phyloP scores from a whole-genome alignment of 108 stramenopile species.

The Cyclotella baltica region DNA sequence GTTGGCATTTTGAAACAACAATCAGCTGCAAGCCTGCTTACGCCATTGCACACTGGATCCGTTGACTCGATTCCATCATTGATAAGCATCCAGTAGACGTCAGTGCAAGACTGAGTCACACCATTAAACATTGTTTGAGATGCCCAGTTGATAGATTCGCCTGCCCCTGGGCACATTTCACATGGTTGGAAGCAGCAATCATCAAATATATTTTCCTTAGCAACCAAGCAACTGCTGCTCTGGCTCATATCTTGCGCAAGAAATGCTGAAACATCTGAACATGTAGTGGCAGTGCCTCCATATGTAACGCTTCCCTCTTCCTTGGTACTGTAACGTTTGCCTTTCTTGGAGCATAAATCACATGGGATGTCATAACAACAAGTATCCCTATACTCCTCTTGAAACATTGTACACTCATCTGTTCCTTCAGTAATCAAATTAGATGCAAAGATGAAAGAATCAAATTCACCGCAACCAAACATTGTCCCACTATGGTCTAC shows the following conservation, averaged over 20 bases:
- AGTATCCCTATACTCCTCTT: constrained; percentile 38
- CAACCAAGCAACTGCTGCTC: constrained; percentile 48
- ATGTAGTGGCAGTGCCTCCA: constrained; percentile 37
- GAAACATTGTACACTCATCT: constrained; percentile 38
- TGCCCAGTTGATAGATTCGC: constrained; percentile 50
- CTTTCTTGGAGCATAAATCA: constrained; percentile 44
- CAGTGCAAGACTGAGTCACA: constrained; percentile 49
- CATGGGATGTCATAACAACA: constrained; percentile 56
- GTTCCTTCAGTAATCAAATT: constrained; percentile 44
- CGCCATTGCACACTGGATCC: constrained; percentile 27
- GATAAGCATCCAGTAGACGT: constrained; percentile 48
- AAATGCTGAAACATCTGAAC: constrained; percentile 48
- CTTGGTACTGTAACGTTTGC: constrained; percentile 33
- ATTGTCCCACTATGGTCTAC: constrained; percentile 41
- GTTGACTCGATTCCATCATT: constrained; percentile 36
- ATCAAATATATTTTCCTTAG: constrained; percentile 50
- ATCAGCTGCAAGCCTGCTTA: constrained; percentile 32
- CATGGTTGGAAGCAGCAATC: constrained; percentile 56
- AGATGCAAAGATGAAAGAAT: constrained; percentile 49
- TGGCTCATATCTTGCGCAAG: constrained; percentile 51
- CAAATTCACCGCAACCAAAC: constrained; percentile 53
- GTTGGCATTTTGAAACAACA: constrained; percentile 48
- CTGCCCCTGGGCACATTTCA: constrained; percentile 39
- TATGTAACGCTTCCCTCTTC: constrained; percentile 39
- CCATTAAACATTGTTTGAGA: constrained; percentile 41